Evolutionary conservation across 2,329 filamentous ascomycete genomes (phyloP), one percentile per base, ranked within the genome.

Genomic region (Colletotrichum siamense): DNA sequence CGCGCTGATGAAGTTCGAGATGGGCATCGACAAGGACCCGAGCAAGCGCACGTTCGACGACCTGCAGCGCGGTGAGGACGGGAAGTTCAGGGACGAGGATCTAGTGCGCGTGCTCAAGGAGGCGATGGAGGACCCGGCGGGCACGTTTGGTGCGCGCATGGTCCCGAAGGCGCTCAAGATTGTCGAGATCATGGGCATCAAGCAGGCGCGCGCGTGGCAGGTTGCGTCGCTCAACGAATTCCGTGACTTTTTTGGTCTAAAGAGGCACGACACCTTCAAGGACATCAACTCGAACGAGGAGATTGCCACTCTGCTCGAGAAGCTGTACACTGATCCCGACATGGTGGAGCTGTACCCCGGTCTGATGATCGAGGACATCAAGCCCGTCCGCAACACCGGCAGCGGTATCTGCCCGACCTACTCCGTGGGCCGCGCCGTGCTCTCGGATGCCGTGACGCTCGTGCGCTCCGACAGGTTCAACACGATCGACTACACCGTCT

Each of bases 291-390:
- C 86, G 2, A 87, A 93, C 77, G 85, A 86, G 3, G 87, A 91
- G n/a, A 89, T 93, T 34, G 88, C 89, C 2, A 85, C 88, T 32
- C 85, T 88, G 9, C 86, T 94, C 6, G 88, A 90, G 76, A 87
- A 90, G 78, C 84, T 94, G 15, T 94, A 94, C 82, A 88, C 89
- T 26, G 87, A 92, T 64, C 92, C 92, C 0, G 92, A 94, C 78
- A 90, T 90, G 81, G 91, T 95, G 15, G 93, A 95, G 80, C 86
- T 95, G 8, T 95, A 95, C 80, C 93, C 93, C 1, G 93, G 93
- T 12, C 84, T 95, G 2, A 89, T 94, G 77, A 85, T 90, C n/a
- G 91, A 93, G 80, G 88, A 91, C 69, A 85, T 86, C 34, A 92
- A 92, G 80, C 85, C 87, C 1, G 84, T 85, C 1, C 87, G 88